Percentiles rank a stretch among this genome's conserved stretches.
Conservation (phyloP, 495 filamentous ascomycete species). For the Podospora comata region DNA sequence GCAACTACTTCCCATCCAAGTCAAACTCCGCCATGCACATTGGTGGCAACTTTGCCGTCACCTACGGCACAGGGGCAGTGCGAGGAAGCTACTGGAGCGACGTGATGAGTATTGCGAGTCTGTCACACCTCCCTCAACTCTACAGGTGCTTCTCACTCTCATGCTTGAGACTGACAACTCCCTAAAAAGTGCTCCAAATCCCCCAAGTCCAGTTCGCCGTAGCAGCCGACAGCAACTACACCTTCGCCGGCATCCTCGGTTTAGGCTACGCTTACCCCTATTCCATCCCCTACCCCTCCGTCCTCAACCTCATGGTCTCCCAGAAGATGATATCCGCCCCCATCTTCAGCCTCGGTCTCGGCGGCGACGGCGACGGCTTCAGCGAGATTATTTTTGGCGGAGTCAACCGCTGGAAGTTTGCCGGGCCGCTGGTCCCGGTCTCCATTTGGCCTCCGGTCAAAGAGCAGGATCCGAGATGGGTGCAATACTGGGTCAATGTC, state of each 20-base stretch:
- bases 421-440: slow-evolving; percentile 42
- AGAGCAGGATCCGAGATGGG: slow-evolving; percentile 35
- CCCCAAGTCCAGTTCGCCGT: slow-evolving; percentile 37
- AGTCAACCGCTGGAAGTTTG: slow-evolving; percentile 43
- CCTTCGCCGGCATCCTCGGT: slow-evolving; percentile 43
- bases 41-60: slow-evolving; percentile 35
- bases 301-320: slow-evolving; percentile 61
- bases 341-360: slow-evolving; percentile 68
- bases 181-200: slow-evolving; percentile 23
- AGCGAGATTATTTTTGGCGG: slow-evolving; percentile 48
- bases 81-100: slow-evolving; percentile 41
- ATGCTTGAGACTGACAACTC: background rate
- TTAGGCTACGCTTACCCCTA: slow-evolving; percentile 41
- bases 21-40: slow-evolving; percentile 37
- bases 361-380: slow-evolving; percentile 44
- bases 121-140: background rate
- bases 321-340: slow-evolving; percentile 61
- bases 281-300: slow-evolving; percentile 57
- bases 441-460: slow-evolving; percentile 42
- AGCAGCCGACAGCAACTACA: slow-evolving; percentile 40
- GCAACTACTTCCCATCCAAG: slow-evolving; percentile 39
- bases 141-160: background rate
- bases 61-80: slow-evolving; percentile 43
- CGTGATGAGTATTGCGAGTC: slow-evolving; percentile 35
- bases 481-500: slow-evolving; percentile 45